A percentile compares a stretch with the other conserved stretches of the same genome.
These are phyloP conservation scores for Cryptococcus sp. DNA, from an alignment of 1,284 basidiomycete genomes.

Conservation along the genomic window DNA sequence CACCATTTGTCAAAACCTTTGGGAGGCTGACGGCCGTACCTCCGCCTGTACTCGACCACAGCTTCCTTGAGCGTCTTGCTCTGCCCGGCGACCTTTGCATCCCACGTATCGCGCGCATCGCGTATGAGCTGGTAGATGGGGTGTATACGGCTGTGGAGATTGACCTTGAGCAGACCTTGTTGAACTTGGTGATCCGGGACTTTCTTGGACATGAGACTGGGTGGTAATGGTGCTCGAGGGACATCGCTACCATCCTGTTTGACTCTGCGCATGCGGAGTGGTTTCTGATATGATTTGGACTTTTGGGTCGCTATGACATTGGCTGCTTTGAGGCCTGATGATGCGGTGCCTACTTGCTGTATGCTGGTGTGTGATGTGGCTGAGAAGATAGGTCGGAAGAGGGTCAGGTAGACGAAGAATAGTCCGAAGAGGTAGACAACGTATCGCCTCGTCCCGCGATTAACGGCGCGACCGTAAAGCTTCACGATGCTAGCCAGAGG, in stretches of 20 bases:
- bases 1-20: conserved; percentile 63
- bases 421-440: too few species aligned
- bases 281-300: too few species aligned
- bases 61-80: conserved; percentile 61
- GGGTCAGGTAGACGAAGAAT: too few species aligned
- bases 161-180: conserved; percentile 33
- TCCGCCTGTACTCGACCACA: conserved; percentile 59
- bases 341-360: too few species aligned
- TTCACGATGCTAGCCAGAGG: background rate
- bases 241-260: too few species aligned
- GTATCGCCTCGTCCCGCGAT: too few species aligned
- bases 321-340: too few species aligned
- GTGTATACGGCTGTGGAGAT: conserved; percentile 45
- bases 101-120: conserved; percentile 58
- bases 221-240: conserved; percentile 5
- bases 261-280: too few species aligned
- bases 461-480: too few species aligned
- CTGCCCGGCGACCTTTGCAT: conserved; percentile 58
- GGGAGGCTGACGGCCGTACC: conserved; percentile 55
- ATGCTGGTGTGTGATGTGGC: too few species aligned
- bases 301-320: too few species aligned
- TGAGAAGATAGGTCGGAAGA: too few species aligned
- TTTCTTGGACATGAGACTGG: conserved; percentile 4
- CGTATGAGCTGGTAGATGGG: conserved; percentile 62
- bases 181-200: conserved; percentile 18